Evolutionary conservation across 352 stramenopile genomes (phyloP), one percentile per base, ranked within the genome.

Genomic region (Phytopythium boreale): DNA sequence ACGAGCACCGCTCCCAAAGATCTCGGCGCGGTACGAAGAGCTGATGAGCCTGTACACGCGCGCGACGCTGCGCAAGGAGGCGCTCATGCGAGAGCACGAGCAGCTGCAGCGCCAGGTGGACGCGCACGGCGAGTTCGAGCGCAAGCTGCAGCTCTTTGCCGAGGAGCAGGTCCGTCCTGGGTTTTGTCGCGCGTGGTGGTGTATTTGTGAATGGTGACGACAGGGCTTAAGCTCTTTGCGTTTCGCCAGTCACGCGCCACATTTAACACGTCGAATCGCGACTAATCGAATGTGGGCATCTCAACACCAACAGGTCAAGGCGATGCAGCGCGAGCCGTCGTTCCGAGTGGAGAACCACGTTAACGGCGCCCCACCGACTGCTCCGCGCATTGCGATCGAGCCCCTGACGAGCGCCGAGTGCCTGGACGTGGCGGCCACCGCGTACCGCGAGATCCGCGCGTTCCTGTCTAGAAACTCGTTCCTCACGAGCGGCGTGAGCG

Each of bases 31-130:
- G 31, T 31, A 59, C 26, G 24, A 50, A 2, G 22, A 37, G 26
- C 56, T 61, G 11, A 31, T 50, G 24, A n/a, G 14, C 0, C 59
- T 75, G 31, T 91, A 89, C 65, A 72, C 77, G 66, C 63, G 85
- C 49, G 60, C 87, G 41, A 80, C 77, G 47, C 67, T 72, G 31
- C 63, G 76, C 22, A 84, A 84, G 31, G 78, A 91, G 57, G 66
- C 70, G 50, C 72, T 91, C 17, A 64, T 71, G 12, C 61, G 70
- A 56, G 80, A 84, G 59, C 86, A 88, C 57, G 71, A 84, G 11
- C 63, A 74, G 63, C 65, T 89, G 58, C 70, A 78, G 29, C 67
- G 76, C 15, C 64, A 79, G n/a, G 61, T 74, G 26, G 64, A 75
- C 15, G 64, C 71, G n/a, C 76, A 85, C 43, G 61, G 62, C n/a